These are phyloP conservation scores for Fremontodendron californicum DNA, from an alignment of 345 rosid genomes.

Conservation along the genomic window DNA sequence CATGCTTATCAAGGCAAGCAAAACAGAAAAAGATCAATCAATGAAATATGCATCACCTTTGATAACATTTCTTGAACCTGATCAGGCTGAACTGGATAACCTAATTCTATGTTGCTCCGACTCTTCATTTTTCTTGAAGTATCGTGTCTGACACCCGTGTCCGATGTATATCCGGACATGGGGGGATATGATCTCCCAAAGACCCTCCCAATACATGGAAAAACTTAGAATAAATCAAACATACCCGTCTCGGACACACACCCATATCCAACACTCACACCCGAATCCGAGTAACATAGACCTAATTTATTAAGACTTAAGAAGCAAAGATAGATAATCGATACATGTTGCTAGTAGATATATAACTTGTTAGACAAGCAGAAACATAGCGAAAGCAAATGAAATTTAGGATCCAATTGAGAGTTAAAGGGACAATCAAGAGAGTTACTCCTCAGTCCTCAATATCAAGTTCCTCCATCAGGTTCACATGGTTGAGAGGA, in stretches of 20 bases:
- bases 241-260: too few relatives aligned
- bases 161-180: too few relatives aligned
- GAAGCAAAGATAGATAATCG: background rate
- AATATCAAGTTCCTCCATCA: conserved; percentile 57
- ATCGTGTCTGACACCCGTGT: too few relatives aligned
- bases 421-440: background rate
- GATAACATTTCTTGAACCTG: background rate
- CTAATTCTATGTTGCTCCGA: too few relatives aligned
- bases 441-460: conserved; percentile 50
- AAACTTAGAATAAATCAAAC: too few relatives aligned
- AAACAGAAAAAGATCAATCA: background rate
- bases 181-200: too few relatives aligned
- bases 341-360: background rate
- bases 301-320: background rate
- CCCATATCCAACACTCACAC: too few relatives aligned
- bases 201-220: too few relatives aligned
- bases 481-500: conserved; percentile 53
- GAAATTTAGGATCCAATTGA: background rate
- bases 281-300: too few relatives aligned
- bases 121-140: too few relatives aligned
- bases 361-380: background rate
- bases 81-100: background rate
- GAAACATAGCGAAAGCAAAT: background rate
- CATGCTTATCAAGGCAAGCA: background rate
- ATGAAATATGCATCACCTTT: background rate